Base-by-base conservation (phyloP, 192 early-diverging fungal genomes). In the Entomortierella beljakovae region DNA sequence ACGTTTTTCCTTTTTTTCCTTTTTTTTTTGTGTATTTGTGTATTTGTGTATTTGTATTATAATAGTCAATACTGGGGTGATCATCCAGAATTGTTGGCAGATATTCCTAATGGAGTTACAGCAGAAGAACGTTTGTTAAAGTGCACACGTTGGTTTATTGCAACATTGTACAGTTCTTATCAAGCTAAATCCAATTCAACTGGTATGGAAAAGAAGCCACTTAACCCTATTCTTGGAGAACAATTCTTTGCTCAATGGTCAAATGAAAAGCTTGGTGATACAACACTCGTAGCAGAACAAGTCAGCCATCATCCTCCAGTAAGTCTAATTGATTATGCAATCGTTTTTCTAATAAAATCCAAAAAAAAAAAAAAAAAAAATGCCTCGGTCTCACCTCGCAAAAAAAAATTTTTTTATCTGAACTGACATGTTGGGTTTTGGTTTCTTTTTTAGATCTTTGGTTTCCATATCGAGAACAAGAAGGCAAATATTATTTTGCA, bases 191-290 rank as follows among this genome's bases (percentile, higher is more conserved):
- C 89, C 28, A 90, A 89, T 35, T 86, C 87, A 61, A 88, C 87
- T 6, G 85, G 89, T 77, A 84, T 83, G 72, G 94, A 95, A 65
- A 93, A 93, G 84, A 95, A 95, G 65, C 93, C 93, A 11, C 94
- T 90, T 69, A 86, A 86, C 16, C 85, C 85, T 13, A 72, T 86
- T 22, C 67, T 86, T 10, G 85, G 85, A 1, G 85, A 86, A 32
- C 85, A 86, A 38, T 86, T 70, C 50, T 84, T 81, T 40, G 83
- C 82, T 53, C 57, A 56, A 20, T 86, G 85, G 85, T 43, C 61
- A 25, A 68, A 83, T 32, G 70, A 82, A 13, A 37, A 58, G 13
- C 59, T 49, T 8, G 75, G 75, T 22, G 56, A 48, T 28, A 70
- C 74, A 15, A 48, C 71, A 38, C 64, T 83, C 18, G 37, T 64